These are phyloP conservation scores for Chiua virens DNA, from an alignment of 768 basidiomycete species.

Conservation along the genomic window DNA sequence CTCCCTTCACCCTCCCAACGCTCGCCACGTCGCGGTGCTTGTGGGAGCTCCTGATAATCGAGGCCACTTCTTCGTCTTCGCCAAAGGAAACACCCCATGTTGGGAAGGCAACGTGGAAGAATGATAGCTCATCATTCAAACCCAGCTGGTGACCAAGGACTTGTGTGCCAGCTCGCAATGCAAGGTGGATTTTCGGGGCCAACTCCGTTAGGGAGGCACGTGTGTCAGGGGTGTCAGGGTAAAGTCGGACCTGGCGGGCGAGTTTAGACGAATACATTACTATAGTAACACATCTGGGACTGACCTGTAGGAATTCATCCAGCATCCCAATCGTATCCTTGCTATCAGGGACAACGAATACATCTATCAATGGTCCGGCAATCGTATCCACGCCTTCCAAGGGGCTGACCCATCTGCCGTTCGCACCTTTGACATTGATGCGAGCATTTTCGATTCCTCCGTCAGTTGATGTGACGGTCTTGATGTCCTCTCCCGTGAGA, in stretches of 20 bases:
- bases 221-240: conserved; percentile 57
- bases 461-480: conserved; percentile 22
- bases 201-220: conserved; percentile 43
- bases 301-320: conserved; percentile 76
- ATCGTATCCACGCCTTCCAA: conserved; percentile 64
- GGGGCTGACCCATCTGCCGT: conserved; percentile 30
- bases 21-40: conserved; percentile 60
- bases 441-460: neutral
- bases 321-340: conserved; percentile 61
- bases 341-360: conserved; percentile 49
- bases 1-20: conserved; percentile 81
- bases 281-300: conserved; percentile 14
- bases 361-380: conserved; percentile 57
- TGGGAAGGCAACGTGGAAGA: conserved; percentile 51
- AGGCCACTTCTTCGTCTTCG: conserved; percentile 54
- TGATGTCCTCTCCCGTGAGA: conserved; percentile 68
- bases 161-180: conserved; percentile 49
- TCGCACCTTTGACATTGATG: neutral
- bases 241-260: conserved; percentile 53
- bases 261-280: neutral
- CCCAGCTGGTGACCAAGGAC: conserved; percentile 59
- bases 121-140: conserved; percentile 41
- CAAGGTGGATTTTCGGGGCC: conserved; percentile 52
- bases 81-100: conserved; percentile 67
- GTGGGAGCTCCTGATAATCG: conserved; percentile 47